Evolutionary conservation across 805 yeast species (phyloP).

Genomic region (Myxozyma udenii): DNA sequence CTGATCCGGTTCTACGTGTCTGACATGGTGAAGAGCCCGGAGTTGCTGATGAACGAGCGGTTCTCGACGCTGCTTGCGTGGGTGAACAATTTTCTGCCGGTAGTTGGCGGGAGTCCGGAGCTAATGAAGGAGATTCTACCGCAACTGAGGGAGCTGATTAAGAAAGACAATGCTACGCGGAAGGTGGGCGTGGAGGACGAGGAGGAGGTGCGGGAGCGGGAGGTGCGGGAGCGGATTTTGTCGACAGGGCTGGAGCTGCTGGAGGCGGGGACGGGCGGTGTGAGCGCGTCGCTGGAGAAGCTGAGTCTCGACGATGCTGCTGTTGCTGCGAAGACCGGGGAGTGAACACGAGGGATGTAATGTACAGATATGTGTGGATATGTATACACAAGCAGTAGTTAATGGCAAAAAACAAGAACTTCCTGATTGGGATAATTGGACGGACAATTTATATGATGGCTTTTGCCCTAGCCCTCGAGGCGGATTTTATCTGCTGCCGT

Average conservation of each 20-base stretch:
- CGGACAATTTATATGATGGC: too few relatives aligned
- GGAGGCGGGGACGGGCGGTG: neutral
- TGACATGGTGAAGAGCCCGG: constrained; percentile 11
- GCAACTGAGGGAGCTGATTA: constrained; percentile 6
- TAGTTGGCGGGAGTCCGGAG: constrained; percentile 8
- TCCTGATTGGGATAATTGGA: neutral
- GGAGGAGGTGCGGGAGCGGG: constrained; percentile 23
- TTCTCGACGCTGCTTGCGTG: constrained; percentile 22
- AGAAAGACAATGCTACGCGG: constrained; percentile 1
- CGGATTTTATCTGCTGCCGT: neutral
- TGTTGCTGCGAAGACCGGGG: neutral
- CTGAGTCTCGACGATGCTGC: neutral
- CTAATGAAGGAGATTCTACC: constrained; percentile 8
- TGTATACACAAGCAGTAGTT: neutral
- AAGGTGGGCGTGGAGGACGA: constrained; percentile 5
- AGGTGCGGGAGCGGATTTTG: constrained; percentile 16
- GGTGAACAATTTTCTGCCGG: constrained; percentile 26
- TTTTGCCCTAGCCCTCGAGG: neutral
- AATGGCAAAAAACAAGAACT: neutral
- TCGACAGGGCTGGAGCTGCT: constrained; percentile 8
- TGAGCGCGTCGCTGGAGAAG: neutral
- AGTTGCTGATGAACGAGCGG: constrained; percentile 13
- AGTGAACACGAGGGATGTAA: neutral
- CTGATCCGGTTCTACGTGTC: constrained; percentile 12
- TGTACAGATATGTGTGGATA: neutral